Percentiles rank a stretch among this genome's conserved stretches.
Evolutionary conservation across 441 rosid genomes (phyloP).

Genomic region (Mallotus repandus): DNA sequence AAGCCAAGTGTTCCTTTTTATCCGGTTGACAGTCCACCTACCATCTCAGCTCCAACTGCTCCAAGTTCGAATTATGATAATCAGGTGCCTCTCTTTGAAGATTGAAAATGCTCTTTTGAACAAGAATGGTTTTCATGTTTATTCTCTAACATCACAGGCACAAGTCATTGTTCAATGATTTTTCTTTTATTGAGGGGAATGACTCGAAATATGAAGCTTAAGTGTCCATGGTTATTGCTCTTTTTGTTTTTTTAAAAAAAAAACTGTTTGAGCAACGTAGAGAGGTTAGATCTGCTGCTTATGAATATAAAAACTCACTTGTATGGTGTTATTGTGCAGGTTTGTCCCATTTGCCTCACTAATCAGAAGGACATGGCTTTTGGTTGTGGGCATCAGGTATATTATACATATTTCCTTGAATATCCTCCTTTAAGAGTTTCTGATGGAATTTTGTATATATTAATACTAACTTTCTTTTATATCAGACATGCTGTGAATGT

Average conservation of each 20-base stretch:
- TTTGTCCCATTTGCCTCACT: constrained; percentile 74
- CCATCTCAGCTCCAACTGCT: constrained; percentile 49
- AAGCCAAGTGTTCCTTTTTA: constrained; percentile 43
- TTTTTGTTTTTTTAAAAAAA: background rate
- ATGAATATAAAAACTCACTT: background rate
- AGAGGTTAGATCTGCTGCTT: background rate
- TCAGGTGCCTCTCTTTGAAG: constrained; percentile 46
- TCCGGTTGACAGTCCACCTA: constrained; percentile 36
- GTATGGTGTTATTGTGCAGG: constrained; percentile 29
- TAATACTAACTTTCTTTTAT: background rate
- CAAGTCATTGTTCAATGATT: background rate
- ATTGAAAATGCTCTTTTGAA: background rate
- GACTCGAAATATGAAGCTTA: background rate
- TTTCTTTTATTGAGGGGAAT: no score
- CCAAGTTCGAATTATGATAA: constrained; percentile 40
- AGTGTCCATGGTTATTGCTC: background rate
- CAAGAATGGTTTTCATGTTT: background rate
- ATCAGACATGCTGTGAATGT: constrained; percentile 84
- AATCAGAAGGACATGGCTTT: constrained; percentile 78
- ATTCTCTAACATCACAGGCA: background rate
- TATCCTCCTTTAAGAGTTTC: background rate
- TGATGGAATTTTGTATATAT: background rate
- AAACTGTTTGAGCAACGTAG: no score
- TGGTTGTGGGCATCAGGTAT: constrained; percentile 92
- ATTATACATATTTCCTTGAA: background rate